phyloP scores from a whole-genome alignment of 139 green algal species.

The Dunaliella sp. region DNA sequence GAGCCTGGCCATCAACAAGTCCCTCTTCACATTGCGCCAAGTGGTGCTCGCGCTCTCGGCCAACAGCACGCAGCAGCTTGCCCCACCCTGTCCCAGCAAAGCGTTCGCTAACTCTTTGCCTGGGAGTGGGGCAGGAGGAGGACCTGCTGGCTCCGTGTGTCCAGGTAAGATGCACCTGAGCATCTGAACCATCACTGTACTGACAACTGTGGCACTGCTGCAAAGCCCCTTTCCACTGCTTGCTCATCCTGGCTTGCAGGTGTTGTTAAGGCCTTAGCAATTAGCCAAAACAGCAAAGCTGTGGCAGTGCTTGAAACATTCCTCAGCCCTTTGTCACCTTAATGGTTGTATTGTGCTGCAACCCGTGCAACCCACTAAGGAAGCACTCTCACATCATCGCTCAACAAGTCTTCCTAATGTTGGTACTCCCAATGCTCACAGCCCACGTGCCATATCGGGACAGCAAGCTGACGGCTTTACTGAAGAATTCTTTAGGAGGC shows the following conservation, averaged over 20 bases:
- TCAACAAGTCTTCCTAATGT: not conserved
- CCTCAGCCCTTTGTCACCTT: too few species aligned
- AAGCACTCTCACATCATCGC: not conserved
- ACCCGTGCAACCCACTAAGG: not conserved
- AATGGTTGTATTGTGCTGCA: not conserved
- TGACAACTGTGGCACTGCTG: too few species aligned
- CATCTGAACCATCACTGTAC: too few species aligned
- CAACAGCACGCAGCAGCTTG: not conserved
- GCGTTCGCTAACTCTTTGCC: not conserved
- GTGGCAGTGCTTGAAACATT: too few species aligned
- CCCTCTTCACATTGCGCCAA: slow-evolving; percentile 54
- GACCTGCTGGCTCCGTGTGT: not conserved
- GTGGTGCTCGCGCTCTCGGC: slow-evolving; percentile 21
- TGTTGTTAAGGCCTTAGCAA: too few species aligned
- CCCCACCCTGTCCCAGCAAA: not conserved
- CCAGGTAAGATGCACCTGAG: too few species aligned
- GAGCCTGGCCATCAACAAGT: slow-evolving; percentile 62
- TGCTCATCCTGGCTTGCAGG: too few species aligned
- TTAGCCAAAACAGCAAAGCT: too few species aligned
- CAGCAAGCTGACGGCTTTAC: slow-evolving; percentile 58
- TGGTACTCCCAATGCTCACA: not conserved
- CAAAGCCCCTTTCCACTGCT: not conserved
- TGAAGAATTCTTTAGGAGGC: slow-evolving; percentile 58
- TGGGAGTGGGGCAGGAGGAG: not conserved
- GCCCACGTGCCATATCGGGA: slow-evolving; percentile 51